phyloP scores from a whole-genome alignment of 169 alveolate genomes.

The Plasmodium adleri region DNA sequence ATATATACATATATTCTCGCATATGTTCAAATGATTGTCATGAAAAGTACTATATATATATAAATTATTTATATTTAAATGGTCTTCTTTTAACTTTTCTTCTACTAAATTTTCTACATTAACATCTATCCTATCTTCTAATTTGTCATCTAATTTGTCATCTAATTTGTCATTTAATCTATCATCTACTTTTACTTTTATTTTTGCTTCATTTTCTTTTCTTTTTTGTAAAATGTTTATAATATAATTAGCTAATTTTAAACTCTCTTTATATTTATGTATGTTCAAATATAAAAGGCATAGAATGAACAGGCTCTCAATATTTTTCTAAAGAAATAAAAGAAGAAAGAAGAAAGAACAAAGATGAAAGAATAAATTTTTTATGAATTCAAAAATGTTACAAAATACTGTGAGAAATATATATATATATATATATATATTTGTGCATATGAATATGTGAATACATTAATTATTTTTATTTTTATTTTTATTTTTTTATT shows the following conservation, averaged over 20 bases:
- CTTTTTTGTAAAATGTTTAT: constrained; percentile 22
- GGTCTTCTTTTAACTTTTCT: neutral
- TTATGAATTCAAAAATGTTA: neutral
- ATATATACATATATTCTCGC: constrained; percentile 50
- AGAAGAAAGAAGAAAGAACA: neutral
- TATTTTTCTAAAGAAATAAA: constrained; percentile 32
- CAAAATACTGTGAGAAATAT: neutral
- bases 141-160: neutral
- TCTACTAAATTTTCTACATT: neutral
- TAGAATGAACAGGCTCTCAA: constrained; percentile 51
- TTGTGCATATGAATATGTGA: no score
- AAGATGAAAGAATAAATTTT: neutral
- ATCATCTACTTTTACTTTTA: neutral
- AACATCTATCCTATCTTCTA: neutral
- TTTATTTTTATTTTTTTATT: neutral
- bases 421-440: neutral
- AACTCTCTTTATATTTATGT: constrained; percentile 32
- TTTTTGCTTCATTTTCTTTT: constrained; percentile 9
- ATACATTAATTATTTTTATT: neutral
- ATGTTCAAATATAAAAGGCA: constrained; percentile 26
- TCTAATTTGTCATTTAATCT: neutral
- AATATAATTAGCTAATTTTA: constrained; percentile 23
- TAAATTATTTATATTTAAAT: constrained; percentile 12
- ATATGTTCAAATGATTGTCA: constrained; percentile 12
- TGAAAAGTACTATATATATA: constrained; percentile 38